Evolutionary conservation across 2,329 filamentous ascomycete species (phyloP), one percentile per base, ranked within the genome.

Genomic region (Aspergillus sp.): DNA sequence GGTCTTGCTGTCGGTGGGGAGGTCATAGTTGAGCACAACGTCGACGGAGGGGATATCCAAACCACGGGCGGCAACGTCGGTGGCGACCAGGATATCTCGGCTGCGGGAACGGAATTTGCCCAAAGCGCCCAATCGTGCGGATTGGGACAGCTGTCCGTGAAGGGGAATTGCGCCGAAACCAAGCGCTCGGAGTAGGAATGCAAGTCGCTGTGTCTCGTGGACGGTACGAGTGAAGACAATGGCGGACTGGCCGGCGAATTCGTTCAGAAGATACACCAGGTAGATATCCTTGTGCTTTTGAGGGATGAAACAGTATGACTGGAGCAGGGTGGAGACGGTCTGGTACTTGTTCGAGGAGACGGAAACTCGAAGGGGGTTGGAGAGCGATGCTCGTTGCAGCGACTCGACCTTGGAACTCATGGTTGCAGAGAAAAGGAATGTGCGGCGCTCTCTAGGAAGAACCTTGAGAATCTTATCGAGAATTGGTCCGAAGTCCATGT

Each of bases 151-250:
- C 61, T 95, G 88, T 7, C 91, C 93, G 67, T 98, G 91, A 0
- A 98, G 77, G 0, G 93, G 91, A 47, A 97, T 93, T 4, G 90
- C 91, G 33, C 85, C 84, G 61, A 96, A 93, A 27, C 90, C 91
- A 3, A 98, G 80, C 0, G 84, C 78, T 39, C 91, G 83, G 2
- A 96, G 77, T 11, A 98, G 69, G 58, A 95, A 86, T 26, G 90
- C 83, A 29, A 96, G 68, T 7, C 93, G 81, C 65, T 95, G 89
- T 0, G 90, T 87, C 64, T 97, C 91, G 66, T 88, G 87, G 36
- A 97, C 88, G 0, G 93, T 98, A 35, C 93, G 77, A 0, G 88
- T 90, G 71, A 98, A 98, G 52, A 97, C 79, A 59, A 98, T 95
- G 47, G 81, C 83, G 0, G 85, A 86, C 61, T 94, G 82, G n/a